A percentile compares a stretch with the other conserved stretches of the same genome.
Evolutionary conservation across 495 filamentous ascomycete species (phyloP).

Genomic region (Aspergillus sclerotioniger): DNA sequence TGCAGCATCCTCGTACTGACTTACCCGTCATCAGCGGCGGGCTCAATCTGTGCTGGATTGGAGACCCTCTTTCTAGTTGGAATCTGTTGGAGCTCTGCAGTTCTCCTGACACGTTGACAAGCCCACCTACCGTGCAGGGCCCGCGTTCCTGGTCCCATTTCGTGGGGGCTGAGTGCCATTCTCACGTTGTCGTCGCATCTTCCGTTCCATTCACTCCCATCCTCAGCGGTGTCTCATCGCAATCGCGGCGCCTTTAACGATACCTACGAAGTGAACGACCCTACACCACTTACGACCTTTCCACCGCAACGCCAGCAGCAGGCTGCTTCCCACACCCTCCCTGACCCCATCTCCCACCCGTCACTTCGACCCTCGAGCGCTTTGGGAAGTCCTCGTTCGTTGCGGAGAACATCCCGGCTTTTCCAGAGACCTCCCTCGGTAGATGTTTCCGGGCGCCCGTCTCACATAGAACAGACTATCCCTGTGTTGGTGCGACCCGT

Average conservation of each 20-base stretch:
- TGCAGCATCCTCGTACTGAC: conserved; percentile 19
- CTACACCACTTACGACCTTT: conserved; percentile 46
- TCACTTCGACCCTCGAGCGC: conserved; percentile 50
- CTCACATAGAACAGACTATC: conserved; percentile 29
- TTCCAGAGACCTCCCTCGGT: conserved; percentile 37
- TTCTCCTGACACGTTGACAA: conserved; percentile 9
- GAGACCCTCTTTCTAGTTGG: conserved; percentile 10
- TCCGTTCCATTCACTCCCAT: conserved; percentile 15
- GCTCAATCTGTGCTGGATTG: conserved; percentile 11
- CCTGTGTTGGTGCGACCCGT: conserved; percentile 26
- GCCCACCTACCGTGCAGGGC: background rate
- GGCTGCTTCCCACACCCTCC: conserved; percentile 34
- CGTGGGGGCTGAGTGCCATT: conserved; percentile 5
- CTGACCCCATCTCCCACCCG: conserved; percentile 30
- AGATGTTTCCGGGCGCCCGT: conserved; percentile 28
- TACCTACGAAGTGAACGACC: conserved; percentile 59
- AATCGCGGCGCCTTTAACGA: conserved; percentile 50
- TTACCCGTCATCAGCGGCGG: conserved; percentile 10
- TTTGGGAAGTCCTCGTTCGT: conserved; percentile 46
- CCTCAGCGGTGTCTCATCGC: conserved; percentile 44
- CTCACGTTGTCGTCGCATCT: conserved; percentile 38
- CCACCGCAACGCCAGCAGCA: conserved; percentile 60
- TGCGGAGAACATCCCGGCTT: conserved; percentile 50
- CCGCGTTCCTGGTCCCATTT: background rate
- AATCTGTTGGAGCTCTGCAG: conserved; percentile 6